Evolutionary conservation across 495 filamentous ascomycete species (phyloP).

Genomic region (Penicillium ochrochloron): DNA sequence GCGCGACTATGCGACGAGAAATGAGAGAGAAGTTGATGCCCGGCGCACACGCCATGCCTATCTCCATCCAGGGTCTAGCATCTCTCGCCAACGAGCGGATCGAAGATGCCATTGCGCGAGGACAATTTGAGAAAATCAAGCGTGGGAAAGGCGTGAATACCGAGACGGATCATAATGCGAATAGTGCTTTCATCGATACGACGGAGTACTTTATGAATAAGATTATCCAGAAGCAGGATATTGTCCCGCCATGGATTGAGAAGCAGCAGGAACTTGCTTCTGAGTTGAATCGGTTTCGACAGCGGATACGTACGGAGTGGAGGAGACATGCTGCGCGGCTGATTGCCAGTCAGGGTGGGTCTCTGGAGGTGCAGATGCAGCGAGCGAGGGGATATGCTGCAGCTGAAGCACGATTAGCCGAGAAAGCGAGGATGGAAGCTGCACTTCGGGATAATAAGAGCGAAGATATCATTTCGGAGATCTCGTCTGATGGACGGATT

Average conservation of each 20-base stretch:
- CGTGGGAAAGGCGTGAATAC: constrained; percentile 73
- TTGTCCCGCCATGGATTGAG: constrained; percentile 74
- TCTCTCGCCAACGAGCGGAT: constrained; percentile 92
- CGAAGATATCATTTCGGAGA: constrained; percentile 23
- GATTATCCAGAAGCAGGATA: constrained; percentile 91
- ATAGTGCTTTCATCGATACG: constrained; percentile 90
- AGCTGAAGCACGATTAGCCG: constrained; percentile 63
- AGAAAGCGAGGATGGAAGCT: constrained; percentile 50
- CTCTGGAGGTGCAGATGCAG: constrained; percentile 73
- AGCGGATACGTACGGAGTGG: constrained; percentile 81
- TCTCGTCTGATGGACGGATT: constrained; percentile 35
- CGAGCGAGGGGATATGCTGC: constrained; percentile 73
- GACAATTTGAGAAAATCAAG: constrained; percentile 87
- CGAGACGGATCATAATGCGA: constrained; percentile 77
- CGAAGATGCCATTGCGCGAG: constrained; percentile 88
- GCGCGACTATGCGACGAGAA: constrained; percentile 67
- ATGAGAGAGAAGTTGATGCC: constrained; percentile 81
- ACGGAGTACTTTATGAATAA: constrained; percentile 99
- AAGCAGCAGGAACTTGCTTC: constrained; percentile 90
- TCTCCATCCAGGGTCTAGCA: constrained; percentile 75
- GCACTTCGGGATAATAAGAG: constrained; percentile 37
- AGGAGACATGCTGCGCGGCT: constrained; percentile 78
- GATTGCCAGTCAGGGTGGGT: constrained; percentile 81
- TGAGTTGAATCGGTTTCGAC: constrained; percentile 70
- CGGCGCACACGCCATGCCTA: constrained; percentile 74